Percentiles rank a stretch among this genome's conserved stretches.
Evolutionary conservation across 1,284 basidiomycete genomes (phyloP).

Genomic region (Melampsora occidentalis): DNA sequence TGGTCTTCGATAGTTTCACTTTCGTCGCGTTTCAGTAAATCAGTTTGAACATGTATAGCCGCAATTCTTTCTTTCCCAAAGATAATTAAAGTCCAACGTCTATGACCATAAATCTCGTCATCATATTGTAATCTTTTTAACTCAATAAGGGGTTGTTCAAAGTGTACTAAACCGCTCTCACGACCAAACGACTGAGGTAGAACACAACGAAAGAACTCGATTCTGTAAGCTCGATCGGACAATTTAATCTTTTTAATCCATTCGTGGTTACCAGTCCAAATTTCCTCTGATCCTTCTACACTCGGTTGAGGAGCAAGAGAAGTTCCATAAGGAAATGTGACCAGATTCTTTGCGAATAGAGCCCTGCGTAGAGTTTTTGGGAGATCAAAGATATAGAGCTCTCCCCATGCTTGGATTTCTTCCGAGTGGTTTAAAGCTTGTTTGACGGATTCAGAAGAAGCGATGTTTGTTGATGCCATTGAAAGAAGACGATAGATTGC

Average conservation of each 20-base stretch:
- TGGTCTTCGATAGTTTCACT: not conserved
- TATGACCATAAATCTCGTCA: not conserved
- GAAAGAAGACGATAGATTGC: no score
- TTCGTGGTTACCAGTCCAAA: not conserved
- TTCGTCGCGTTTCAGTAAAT: not conserved
- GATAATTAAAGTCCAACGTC: not conserved
- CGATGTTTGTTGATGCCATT: no score
- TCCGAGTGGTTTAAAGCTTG: no score
- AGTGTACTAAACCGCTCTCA: not conserved
- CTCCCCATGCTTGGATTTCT: not conserved
- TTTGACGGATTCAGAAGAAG: no score
- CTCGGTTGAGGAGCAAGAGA: no score
- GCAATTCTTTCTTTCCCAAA: not conserved
- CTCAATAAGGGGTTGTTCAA: not conserved
- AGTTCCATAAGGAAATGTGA: no score
- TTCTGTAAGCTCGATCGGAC: not conserved
- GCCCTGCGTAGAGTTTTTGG: not conserved
- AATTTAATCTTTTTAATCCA: not conserved
- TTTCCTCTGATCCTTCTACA: not conserved
- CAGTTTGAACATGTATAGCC: not conserved
- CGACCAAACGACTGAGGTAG: not conserved
- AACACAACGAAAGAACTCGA: not conserved
- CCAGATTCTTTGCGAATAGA: not conserved
- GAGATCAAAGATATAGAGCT: slow-evolving; percentile 1
- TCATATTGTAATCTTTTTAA: not conserved